These are phyloP conservation scores for Podaxis pistillaris DNA, from an alignment of 768 basidiomycete genomes.

Conservation along the genomic window DNA sequence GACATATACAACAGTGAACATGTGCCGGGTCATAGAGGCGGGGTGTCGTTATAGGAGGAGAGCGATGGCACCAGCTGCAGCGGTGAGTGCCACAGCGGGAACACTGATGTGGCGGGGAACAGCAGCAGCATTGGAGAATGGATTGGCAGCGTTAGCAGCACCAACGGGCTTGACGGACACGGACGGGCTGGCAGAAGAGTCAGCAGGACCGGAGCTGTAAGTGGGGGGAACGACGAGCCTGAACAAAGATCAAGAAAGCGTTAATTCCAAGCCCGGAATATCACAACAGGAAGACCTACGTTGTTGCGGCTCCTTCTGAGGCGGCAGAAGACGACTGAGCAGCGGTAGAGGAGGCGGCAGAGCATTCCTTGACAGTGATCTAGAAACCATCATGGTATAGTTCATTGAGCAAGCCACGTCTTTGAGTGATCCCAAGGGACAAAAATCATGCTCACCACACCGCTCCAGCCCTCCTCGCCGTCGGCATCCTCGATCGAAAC, in stretches of 20 bases:
- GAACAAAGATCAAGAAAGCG: not conserved
- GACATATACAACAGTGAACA: not conserved
- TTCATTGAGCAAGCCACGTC: conserved; percentile 1
- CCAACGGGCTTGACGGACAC: conserved; percentile 33
- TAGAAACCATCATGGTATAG: conserved; percentile 18
- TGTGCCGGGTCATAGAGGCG: conserved; percentile 3
- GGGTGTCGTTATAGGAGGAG: conserved; percentile 36
- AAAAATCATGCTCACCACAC: conserved; percentile 39
- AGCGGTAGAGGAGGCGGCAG: conserved; percentile 33
- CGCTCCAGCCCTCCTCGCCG: conserved; percentile 68
- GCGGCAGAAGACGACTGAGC: conserved; percentile 16
- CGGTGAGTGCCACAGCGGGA: conserved; percentile 40
- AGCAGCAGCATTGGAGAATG: conserved; percentile 31
- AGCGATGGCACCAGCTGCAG: conserved; percentile 36
- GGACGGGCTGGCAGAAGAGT: conserved; percentile 11
- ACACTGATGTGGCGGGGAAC: conserved; percentile 36
- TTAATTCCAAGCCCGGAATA: conserved; percentile 19
- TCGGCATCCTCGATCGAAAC: conserved; percentile 52
- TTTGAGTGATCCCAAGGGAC: conserved; percentile 9
- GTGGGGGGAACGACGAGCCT: conserved; percentile 24
- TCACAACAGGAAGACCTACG: not conserved
- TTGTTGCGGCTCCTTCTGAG: conserved; percentile 11
- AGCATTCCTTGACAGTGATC: conserved; percentile 38
- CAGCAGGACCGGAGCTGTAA: not conserved
- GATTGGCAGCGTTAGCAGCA: conserved; percentile 45